These are phyloP conservation scores for Xylaria cubensis DNA, from an alignment of 495 filamentous ascomycete genomes.

Conservation along the genomic window DNA sequence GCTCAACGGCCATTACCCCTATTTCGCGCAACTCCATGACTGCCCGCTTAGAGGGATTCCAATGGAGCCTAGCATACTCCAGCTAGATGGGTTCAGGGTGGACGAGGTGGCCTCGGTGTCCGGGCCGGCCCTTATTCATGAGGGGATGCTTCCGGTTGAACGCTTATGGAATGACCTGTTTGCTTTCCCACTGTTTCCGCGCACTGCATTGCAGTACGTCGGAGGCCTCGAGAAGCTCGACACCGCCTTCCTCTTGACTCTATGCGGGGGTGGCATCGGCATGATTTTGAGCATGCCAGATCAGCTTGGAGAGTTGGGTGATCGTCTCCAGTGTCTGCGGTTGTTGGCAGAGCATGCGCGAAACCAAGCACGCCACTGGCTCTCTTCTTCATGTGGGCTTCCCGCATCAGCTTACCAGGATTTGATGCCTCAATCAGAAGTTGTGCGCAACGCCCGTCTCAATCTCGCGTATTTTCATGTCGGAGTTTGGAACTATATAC, in stretches of 20 bases:
- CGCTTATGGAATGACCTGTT: conserved; percentile 25
- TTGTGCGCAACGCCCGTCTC: not conserved
- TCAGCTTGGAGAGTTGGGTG: conserved; percentile 2
- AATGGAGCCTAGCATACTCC: conserved; percentile 16
- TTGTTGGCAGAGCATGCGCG: conserved; percentile 10
- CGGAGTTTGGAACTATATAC: conserved; percentile 2
- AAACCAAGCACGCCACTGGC: conserved; percentile 19
- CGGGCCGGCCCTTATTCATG: not conserved
- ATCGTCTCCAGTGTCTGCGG: conserved; percentile 8
- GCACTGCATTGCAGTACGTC: not conserved
- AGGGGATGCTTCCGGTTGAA: conserved; percentile 16
- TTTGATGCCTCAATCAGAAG: conserved; percentile 3
- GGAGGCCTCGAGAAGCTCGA: conserved; percentile 6
- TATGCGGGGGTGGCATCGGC: conserved; percentile 9
- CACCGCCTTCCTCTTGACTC: conserved; percentile 3
- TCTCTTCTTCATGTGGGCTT: not conserved
- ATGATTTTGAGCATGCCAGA: conserved; percentile 11
- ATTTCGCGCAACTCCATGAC: conserved; percentile 22
- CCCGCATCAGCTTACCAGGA: conserved; percentile 8
- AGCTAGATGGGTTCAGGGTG: conserved; percentile 25
- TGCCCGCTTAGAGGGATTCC: conserved; percentile 4
- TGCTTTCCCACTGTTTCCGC: conserved; percentile 25
- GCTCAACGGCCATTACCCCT: conserved; percentile 4
- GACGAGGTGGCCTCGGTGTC: conserved; percentile 9
- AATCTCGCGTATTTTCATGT: conserved; percentile 1